Base-by-base conservation (phyloP, 2,329 filamentous ascomycete genomes). In the Rhinocladiella similis region DNA sequence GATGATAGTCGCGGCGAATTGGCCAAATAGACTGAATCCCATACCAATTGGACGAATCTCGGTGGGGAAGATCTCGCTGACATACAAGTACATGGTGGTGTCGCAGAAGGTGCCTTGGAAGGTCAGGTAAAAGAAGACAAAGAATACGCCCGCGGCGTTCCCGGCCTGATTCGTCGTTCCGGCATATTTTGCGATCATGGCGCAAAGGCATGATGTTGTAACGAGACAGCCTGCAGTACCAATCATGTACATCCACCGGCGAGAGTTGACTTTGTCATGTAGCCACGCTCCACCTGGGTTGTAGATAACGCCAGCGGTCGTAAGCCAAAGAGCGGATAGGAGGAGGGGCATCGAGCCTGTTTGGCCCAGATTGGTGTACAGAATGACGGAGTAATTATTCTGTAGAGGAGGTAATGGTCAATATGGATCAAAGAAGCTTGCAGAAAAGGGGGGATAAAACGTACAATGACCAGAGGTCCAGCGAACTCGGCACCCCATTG, bases 401-500 rank as follows among this genome's bases (percentile, higher is more conserved):
- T 61, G 29, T 12, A 12, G 7, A 20, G 14, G 19, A 45, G 1
- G n/a, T 9, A 2, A 12, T 41, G 38, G 18, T 41, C 16, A 19
- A 41, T 33, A 10, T 12, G 6, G 29, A 3, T 12, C 29, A 33
- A 12, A 33, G 10, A 33, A 33, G 10, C 29, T 12, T 7, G 29
- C 29, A 33, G 29, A 9, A 33, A 9, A 3, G 25, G 4, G 7
- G 25, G 7, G 25, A 4, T 27, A 33, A 27, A 13, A 57, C 54
- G 3, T 50, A 79, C 77, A 53, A 81, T 80, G 14, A 81, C 77
- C 1, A 81, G 69, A 10, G 77, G 77, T 0, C 79, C 79, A n/a
- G 73, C 77, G 63, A 80, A 81, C 51, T 81, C 77, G 1, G 78
- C 77, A 19, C 78, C 78, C 77, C 77, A 81, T 60, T 80, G 79